Evolutionary conservation across 176 grass and related monocot genomes (phyloP).

Genomic region (Carex cristatella): DNA sequence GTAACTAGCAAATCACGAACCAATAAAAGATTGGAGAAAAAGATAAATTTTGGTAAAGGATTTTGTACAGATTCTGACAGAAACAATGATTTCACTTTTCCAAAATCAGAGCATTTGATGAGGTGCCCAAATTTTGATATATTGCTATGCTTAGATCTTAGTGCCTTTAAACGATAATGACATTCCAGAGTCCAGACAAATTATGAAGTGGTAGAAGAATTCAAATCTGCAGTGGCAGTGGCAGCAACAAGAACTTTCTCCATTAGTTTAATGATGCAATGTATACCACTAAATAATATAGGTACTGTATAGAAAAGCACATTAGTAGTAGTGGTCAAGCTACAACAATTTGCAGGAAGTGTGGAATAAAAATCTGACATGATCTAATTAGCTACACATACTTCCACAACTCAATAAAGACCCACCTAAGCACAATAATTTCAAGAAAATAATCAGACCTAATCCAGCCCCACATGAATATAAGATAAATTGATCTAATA

Average conservation of each 20-base stretch:
- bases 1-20: neutral
- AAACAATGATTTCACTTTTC: slow-evolving; percentile 9
- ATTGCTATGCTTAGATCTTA: neutral
- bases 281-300: neutral
- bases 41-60: neutral
- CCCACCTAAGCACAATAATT: neutral
- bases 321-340: neutral
- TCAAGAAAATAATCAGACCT: neutral
- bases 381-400: neutral
- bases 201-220: neutral
- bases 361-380: neutral
- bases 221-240: slow-evolving; percentile 11
- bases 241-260: neutral
- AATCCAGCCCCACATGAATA: neutral
- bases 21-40: neutral
- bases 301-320: neutral
- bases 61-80: neutral
- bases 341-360: neutral
- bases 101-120: neutral
- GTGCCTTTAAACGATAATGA: neutral
- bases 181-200: neutral
- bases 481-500: neutral
- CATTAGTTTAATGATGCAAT: neutral
- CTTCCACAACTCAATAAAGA: neutral
- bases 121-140: neutral